Percentiles rank a stretch among this genome's conserved stretches.
Conservation (phyloP, 805 yeast species). For the Suhomyces sp. region DNA sequence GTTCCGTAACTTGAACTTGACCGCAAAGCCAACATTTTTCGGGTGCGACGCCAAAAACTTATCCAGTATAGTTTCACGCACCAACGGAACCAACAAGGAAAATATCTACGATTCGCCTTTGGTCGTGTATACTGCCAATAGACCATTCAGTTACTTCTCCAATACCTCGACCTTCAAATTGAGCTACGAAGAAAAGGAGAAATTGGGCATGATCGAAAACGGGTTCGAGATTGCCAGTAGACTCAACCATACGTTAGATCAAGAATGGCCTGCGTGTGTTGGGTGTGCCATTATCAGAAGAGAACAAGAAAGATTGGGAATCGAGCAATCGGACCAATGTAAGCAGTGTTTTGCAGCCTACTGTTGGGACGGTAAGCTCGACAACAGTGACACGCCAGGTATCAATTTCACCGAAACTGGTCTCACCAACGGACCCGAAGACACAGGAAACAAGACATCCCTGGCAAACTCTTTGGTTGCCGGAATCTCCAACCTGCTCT, state of each 20-base stretch:
- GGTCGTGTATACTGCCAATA: conserved; percentile 29
- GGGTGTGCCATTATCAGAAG: conserved; percentile 30
- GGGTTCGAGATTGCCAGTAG: conserved; percentile 27
- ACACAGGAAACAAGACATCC: conserved; percentile 19
- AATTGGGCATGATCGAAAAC: conserved; percentile 22
- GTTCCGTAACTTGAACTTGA: conserved; percentile 28
- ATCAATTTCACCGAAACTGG: conserved; percentile 43
- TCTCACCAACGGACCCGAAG: conserved; percentile 27
- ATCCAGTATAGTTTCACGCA: conserved; percentile 14
- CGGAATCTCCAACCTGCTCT: conserved; percentile 7
- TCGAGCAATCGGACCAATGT: conserved; percentile 24
- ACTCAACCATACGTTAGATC: conserved; percentile 17
- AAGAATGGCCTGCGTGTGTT: conserved; percentile 25
- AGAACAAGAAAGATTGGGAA: conserved; percentile 21
- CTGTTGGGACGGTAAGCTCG: conserved; percentile 25
- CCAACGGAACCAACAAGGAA: conserved; percentile 4
- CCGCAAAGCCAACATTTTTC: conserved; percentile 26
- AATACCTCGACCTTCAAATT: conserved; percentile 28
- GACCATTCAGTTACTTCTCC: conserved; percentile 27
- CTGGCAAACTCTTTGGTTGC: conserved; percentile 16
- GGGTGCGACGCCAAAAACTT: conserved; percentile 27
- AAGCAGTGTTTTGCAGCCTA: conserved; percentile 21
- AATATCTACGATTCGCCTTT: conserved; percentile 19
- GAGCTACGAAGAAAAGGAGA: conserved; percentile 22
- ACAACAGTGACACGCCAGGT: conserved; percentile 12